Evolutionary conservation across 345 rosid species (phyloP).

Genomic region (Euclidium syriacum): DNA sequence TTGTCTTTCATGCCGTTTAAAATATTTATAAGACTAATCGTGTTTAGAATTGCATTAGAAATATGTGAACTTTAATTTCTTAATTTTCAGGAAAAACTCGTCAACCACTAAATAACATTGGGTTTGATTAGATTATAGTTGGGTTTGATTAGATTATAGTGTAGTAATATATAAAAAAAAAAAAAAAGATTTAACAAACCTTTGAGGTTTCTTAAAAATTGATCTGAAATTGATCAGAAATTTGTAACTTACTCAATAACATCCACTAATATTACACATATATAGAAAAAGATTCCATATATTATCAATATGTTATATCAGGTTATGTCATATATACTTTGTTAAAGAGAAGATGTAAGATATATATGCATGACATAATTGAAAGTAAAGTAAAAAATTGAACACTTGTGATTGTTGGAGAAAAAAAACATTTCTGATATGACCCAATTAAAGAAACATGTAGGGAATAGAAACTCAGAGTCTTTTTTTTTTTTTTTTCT

Average conservation of each 20-base stretch:
- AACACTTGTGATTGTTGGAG: conserved; percentile 5
- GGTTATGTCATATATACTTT: not conserved
- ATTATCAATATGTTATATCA: not conserved
- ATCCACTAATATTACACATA: too few species aligned
- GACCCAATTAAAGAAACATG: conserved; percentile 21
- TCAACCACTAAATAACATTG: too few species aligned
- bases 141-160: too few species aligned
- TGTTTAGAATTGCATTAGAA: too few species aligned
- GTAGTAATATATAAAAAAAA: conserved; percentile 2
- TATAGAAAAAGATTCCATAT: too few species aligned
- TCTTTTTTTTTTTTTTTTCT: not conserved
- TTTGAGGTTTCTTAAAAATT: not conserved
- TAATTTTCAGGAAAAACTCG: too few species aligned
- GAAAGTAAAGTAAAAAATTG: not conserved
- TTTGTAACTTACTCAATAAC: too few species aligned
- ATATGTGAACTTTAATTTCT: too few species aligned
- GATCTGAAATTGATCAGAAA: not conserved
- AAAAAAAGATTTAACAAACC: not conserved
- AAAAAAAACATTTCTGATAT: conserved; percentile 6
- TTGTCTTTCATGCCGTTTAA: too few species aligned
- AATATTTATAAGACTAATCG: too few species aligned
- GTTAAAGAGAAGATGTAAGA: not conserved
- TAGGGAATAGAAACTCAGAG: conserved; percentile 17
- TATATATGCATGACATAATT: not conserved
- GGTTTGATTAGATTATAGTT: too few species aligned